Conservation (phyloP, 148 eudicot species). For the Chenopodium formosanum region DNA sequence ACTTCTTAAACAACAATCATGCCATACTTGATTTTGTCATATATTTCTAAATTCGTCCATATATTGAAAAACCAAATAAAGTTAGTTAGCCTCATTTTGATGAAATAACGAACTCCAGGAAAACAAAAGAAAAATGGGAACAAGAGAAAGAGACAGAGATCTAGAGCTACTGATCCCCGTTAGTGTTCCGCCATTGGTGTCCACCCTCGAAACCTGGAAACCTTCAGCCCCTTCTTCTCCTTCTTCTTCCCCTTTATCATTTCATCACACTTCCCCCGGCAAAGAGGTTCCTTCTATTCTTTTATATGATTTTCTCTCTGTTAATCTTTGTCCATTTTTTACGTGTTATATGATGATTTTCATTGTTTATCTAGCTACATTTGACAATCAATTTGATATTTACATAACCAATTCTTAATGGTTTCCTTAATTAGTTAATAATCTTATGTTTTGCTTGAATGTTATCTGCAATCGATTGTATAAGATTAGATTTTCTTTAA, state of each 20-base stretch:
- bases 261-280: constrained; percentile 14
- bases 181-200: constrained; percentile 24
- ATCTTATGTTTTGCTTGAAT: too few relatives aligned
- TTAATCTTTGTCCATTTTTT: neutral
- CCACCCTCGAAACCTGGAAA: constrained; percentile 31
- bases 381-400: neutral
- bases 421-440: neutral
- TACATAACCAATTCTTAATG: neutral
- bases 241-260: constrained; percentile 22
- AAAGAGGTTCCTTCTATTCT: constrained; percentile 39
- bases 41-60: too few relatives aligned
- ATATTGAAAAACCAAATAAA: too few relatives aligned
- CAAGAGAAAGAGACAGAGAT: constrained; percentile 42
- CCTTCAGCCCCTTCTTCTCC: constrained; percentile 40
- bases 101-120: neutral
- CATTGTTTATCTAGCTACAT: too few relatives aligned
- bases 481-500: too few relatives aligned
- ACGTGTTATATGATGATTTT: too few relatives aligned
- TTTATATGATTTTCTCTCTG: neutral
- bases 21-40: too few relatives aligned
- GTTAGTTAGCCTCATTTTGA: neutral
- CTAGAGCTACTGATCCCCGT: constrained; percentile 53
- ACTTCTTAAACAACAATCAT: too few relatives aligned
- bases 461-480: too few relatives aligned
- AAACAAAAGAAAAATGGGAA: constrained; percentile 30